Evolutionary conservation across 106 monocot genomes (phyloP).

Genomic region (Dendrobium nobile): DNA sequence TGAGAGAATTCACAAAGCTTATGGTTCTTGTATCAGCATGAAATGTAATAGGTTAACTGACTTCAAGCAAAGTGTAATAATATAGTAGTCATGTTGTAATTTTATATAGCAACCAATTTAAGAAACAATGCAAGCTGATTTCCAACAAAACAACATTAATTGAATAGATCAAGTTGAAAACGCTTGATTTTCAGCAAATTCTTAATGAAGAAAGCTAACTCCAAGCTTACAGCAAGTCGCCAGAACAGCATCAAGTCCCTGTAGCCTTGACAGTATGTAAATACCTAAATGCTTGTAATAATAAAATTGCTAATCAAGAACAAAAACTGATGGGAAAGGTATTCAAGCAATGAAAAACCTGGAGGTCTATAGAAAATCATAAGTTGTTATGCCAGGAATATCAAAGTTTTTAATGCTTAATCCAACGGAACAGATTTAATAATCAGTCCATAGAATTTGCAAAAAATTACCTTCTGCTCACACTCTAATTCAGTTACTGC

Average conservation of each 20-base stretch:
- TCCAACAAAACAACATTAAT: no score
- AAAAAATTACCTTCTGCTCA: conserved; percentile 21
- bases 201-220: no score
- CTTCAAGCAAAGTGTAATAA: not conserved
- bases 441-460: not conserved
- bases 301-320: no score
- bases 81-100: not conserved
- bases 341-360: no score
- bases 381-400: not conserved
- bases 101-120: no score
- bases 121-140: no score
- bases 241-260: not conserved
- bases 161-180: not conserved
- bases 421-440: no score
- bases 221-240: not conserved
- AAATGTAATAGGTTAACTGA: not conserved
- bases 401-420: not conserved
- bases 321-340: no score
- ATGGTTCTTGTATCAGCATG: not conserved
- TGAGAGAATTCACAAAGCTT: not conserved
- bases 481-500: conserved; percentile 23
- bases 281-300: no score
- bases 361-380: no score
- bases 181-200: not conserved
- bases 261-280: no score